Base-by-base conservation (phyloP, 225 moss, liverwort and hornwort genomes). In the Thuidium tamariscinum region DNA sequence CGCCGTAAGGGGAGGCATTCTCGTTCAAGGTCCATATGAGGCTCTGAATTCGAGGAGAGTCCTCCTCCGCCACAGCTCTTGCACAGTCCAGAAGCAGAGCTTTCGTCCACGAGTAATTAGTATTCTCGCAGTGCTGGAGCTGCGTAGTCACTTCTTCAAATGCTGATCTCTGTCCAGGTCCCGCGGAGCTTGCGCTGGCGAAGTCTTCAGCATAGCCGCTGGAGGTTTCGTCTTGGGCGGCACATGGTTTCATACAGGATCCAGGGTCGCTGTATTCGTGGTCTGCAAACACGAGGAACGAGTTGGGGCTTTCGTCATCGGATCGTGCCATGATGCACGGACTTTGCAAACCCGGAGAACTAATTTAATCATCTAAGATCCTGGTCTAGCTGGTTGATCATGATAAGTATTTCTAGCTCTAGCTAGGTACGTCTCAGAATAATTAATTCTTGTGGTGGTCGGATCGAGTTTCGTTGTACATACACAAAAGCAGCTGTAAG, bases 1-100 rank as follows among this genome's bases (percentile, higher is more conserved):
- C 92, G 10, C 95, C 95, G 10, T 93, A 94, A 1, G 95, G 95
- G 15, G 95, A 95, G 16, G 92, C 90, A 7, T 88, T 88, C 84
- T 96, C 95, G 82, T 94, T 96, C 90, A 96, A 77, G 80, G 88
- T 89, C 92, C 94, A 94, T 86, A 93, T 80, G 17, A 90, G 84
- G 41, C 87, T 90, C 75, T 93, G 94, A 66, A 94, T 91, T 37
- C 88, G 89, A 16, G 89, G 78, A 41, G 86, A 83, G 57, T 91
- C 88, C 16, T 89, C 90, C 32, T 87, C 88, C 16, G 86, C 90
- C 41, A 95, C 52, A 7, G 96, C 95, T 59, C 86, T 85, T n/a
- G 94, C 93, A 71, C 95, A 94, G 39, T 96, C 91, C 72, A 90
- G 64, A 30, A 96, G 93, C n/a, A 95, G 90, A 59, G 82, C 84